Conservation (phyloP, 495 filamentous ascomycete genomes). For the Tetracladium setigerum region DNA sequence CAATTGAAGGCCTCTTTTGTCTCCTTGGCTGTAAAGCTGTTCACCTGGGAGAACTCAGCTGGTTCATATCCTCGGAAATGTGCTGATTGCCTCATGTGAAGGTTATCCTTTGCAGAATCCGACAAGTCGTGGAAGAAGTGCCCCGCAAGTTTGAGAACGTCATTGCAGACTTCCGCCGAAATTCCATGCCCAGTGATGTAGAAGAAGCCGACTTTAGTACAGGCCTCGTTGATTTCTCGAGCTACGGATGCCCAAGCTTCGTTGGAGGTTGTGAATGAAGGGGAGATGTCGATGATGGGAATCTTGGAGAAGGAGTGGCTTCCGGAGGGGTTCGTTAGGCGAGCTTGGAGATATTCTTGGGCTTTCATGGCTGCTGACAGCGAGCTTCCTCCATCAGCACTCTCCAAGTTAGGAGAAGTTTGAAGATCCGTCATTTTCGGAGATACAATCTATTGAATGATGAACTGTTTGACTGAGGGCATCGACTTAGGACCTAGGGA, state of each 20-base stretch:
- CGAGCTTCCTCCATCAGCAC: neutral
- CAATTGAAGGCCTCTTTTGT: slow-evolving; percentile 24
- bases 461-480: too few relatives aligned
- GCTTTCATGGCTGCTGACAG: slow-evolving; percentile 14
- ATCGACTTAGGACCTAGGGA: too few relatives aligned
- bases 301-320: slow-evolving; percentile 21
- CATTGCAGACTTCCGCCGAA: slow-evolving; percentile 1
- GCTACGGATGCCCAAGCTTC: slow-evolving; percentile 29
- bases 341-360: slow-evolving; percentile 17
- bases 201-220: slow-evolving; percentile 38
- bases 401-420: too few relatives aligned
- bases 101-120: slow-evolving; percentile 9
- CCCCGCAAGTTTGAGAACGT: slow-evolving; percentile 10
- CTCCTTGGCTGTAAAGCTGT: slow-evolving; percentile 14
- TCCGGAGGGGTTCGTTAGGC: slow-evolving; percentile 1
- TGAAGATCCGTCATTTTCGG: too few relatives aligned
- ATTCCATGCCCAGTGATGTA: slow-evolving; percentile 31
- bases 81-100: slow-evolving; percentile 18
- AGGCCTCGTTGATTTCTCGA: slow-evolving; percentile 30
- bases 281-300: slow-evolving; percentile 37
- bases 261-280: slow-evolving; percentile 27
- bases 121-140: slow-evolving; percentile 20
- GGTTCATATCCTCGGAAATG: slow-evolving; percentile 20
- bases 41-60: slow-evolving; percentile 13
- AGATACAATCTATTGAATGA: too few relatives aligned